Conservation (phyloP, 2,329 filamentous ascomycete species). For the Fusarium algeriense region DNA sequence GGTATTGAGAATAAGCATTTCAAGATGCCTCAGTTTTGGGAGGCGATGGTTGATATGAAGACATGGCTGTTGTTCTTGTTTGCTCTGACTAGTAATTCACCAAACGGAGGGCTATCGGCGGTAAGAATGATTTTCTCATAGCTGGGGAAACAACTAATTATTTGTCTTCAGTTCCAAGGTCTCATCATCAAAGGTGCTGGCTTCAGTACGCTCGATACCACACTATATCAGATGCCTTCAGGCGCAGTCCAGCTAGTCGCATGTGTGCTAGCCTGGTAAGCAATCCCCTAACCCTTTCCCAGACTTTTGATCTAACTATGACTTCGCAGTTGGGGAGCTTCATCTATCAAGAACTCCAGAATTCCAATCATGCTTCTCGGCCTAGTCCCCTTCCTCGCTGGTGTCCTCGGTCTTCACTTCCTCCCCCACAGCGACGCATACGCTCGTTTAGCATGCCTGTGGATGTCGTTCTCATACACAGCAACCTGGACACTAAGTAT, state of each 20-base stretch:
- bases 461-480: constrained; percentile 47
- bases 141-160: constrained; percentile 22
- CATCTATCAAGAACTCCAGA: constrained; percentile 8
- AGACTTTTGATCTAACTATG: not conserved
- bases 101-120: constrained; percentile 62
- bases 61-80: constrained; percentile 70
- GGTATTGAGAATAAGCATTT: constrained; percentile 65
- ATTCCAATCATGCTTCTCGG: constrained; percentile 31
- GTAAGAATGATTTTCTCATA: not conserved
- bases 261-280: constrained; percentile 36
- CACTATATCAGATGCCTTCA: constrained; percentile 36
- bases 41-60: constrained; percentile 65
- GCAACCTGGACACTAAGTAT: constrained; percentile 46
- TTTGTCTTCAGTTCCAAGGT: constrained; percentile 33
- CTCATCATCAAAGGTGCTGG: constrained; percentile 43
- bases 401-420: constrained; percentile 25
- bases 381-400: constrained; percentile 22
- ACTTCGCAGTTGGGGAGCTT: constrained; percentile 20
- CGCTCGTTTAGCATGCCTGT: constrained; percentile 44
- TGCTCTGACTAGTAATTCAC: constrained; percentile 63
- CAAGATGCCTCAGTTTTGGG: constrained; percentile 60
- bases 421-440: constrained; percentile 27
- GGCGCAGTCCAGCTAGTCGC: constrained; percentile 33
- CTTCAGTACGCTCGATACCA: constrained; percentile 34
- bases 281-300: fast-evolving